Evolutionary conservation across 768 basidiomycete species (phyloP), one percentile per base, ranked within the genome.

Genomic region (Naganishia friedmannii): DNA sequence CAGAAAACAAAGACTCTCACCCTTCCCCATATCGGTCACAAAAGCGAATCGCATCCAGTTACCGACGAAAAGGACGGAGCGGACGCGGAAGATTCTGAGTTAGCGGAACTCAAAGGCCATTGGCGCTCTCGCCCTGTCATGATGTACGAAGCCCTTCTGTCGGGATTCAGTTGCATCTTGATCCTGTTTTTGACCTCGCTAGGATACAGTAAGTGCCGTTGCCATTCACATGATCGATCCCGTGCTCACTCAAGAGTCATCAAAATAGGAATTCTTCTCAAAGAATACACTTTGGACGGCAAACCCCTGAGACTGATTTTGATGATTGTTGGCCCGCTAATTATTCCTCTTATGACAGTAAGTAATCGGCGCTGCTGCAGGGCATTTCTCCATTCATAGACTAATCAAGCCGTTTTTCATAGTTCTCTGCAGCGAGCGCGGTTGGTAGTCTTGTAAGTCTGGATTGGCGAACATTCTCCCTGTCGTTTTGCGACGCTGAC

Each of bases 241-340:
- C 28, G 3, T 26, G 53, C 53, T 29, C 21, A 55, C 42, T 13
- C 42, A 17, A 42, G 42, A 42, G 2, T 42, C 42, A 17, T 42
- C 15, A 29, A 26, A 32, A 29, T 29, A 74, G 87, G 86, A 72
- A 86, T 84, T 3, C 77, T 93, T 45, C 70, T 93, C 10, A 82
- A 86, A 65, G 91, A 92, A 78, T 89, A 84, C 66, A 81, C 86
- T 4, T 81, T 91, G 57, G 93, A 93, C 76, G 84, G 86, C 29
- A 76, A 84, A n/a, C 87, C 84, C 76, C 80, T 72, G 0, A 85
- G 92, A 12, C 91, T 93, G 69, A 86, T 84, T 3, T 85, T 94
- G 1, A 72, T 91, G 13, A 84, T 79, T 21, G 87, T 90, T 0
- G 80, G 84, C 0, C 92, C 92, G 0, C 86, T 91, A 77, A 29